Conservation (phyloP, 768 basidiomycete species). For the Saitozyma sp. region DNA sequence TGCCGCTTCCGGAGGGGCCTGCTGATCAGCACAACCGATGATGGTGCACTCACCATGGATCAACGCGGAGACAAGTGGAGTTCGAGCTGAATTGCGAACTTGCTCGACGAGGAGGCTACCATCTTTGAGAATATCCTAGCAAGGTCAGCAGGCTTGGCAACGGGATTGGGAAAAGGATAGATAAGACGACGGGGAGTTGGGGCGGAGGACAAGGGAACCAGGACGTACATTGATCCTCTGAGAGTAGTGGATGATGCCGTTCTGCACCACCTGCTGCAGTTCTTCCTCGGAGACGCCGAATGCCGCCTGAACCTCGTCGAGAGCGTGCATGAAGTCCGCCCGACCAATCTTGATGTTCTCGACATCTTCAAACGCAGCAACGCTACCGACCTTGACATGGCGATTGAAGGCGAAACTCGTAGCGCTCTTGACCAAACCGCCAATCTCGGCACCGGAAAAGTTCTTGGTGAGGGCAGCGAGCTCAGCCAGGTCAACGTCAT, state of each 20-base stretch:
- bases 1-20: conserved; percentile 83
- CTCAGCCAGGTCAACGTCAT: conserved; percentile 79
- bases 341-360: conserved; percentile 87
- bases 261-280: conserved; percentile 81
- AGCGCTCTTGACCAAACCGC: conserved; percentile 94
- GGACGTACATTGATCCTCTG: conserved; percentile 69
- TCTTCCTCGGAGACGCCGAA: conserved; percentile 99
- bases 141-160: background rate
- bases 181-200: background rate
- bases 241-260: conserved; percentile 92
- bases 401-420: conserved; percentile 97
- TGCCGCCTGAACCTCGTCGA: conserved; percentile 92
- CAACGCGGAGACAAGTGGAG: conserved; percentile 85
- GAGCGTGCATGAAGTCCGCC: conserved; percentile 80
- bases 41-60: conserved; percentile 62
- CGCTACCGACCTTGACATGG: conserved; percentile 95
- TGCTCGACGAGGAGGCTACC: conserved; percentile 90
- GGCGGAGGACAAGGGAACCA: too few species aligned
- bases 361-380: conserved; percentile 95
- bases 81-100: conserved; percentile 82
- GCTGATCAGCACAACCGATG: conserved; percentile 1
- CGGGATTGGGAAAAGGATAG: too few species aligned
- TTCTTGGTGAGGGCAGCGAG: conserved; percentile 87
- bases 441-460: conserved; percentile 95
- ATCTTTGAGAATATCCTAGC: conserved; percentile 77